phyloP scores from a whole-genome alignment of 768 basidiomycete genomes.

The Sarcodon aspratus region DNA sequence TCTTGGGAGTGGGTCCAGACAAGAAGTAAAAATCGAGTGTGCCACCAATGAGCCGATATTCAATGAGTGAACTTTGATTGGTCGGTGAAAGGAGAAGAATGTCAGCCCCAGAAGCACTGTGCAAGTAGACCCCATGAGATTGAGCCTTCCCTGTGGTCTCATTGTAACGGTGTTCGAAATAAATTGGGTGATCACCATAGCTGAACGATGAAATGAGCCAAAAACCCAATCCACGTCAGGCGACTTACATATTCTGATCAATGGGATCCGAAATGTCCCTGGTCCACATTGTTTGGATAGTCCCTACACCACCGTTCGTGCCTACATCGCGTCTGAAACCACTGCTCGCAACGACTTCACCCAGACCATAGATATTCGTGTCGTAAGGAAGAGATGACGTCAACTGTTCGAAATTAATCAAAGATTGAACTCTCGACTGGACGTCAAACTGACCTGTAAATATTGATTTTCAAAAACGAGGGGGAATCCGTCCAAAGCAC shows the following conservation, averaged over 20 bases:
- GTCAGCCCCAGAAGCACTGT: conserved; percentile 63
- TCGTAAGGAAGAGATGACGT: conserved; percentile 53
- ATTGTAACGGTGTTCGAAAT: conserved; percentile 64
- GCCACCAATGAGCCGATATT: conserved; percentile 69
- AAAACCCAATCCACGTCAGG: not conserved
- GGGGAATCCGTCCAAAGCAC: conserved; percentile 50
- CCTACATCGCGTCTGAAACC: conserved; percentile 57
- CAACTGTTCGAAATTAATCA: conserved; percentile 23
- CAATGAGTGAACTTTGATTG: conserved; percentile 41
- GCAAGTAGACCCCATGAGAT: conserved; percentile 69
- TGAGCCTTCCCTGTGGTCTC: conserved; percentile 33
- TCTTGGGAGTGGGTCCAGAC: conserved; percentile 33
- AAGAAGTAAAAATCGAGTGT: conserved; percentile 74
- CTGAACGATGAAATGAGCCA: conserved; percentile 18
- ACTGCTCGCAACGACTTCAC: conserved; percentile 60
- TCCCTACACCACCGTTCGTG: conserved; percentile 34
- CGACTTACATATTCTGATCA: conserved; percentile 51
- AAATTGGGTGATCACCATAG: conserved; percentile 69
- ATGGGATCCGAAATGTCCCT: conserved; percentile 51
- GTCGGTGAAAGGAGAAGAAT: conserved; percentile 54
- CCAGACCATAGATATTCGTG: conserved; percentile 71
- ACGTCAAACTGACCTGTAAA: conserved; percentile 38
- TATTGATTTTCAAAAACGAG: conserved; percentile 77
- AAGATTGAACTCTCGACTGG: not conserved
- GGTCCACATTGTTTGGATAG: conserved; percentile 60